Evolutionary conservation across 306 rosid genomes (phyloP), one percentile per base, ranked within the genome.

Genomic region (Vicia faba): DNA sequence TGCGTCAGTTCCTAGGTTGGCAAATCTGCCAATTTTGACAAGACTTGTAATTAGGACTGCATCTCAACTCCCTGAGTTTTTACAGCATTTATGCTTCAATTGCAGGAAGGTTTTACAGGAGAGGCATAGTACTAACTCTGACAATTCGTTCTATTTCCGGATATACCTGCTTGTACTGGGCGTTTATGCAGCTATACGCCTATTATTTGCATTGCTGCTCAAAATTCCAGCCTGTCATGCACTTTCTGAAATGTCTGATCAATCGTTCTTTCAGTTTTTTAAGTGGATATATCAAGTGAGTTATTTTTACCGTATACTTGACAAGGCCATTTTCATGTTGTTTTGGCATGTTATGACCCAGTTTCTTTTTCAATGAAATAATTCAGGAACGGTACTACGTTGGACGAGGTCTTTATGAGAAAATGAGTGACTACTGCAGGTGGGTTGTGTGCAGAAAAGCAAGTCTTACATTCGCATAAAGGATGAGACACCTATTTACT

Each of bases 261-360:
- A 89, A 57, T 72, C 96, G 26, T 89, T 93, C 74, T 93, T 93
- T 82, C 98, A 89, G 62, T 93, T 93, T 83, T 93, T 93, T 61
- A 93, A 93, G 84, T 93, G 98, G 98, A 93, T 89, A 76, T 93
- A 88, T 83, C 88, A 89, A 88, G 98, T 81, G 75, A 62, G 77
- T 50, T 50, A 18, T 60, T 48, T 71, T 48, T 41, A 8, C 64
- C 69, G 68, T 75, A 54, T 11, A 23, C 28, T 41, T 19, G 13
- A 39, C 54, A 54, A 14, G 46, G 23, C 56, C 18, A n/a, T 51
- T 53, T 65, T 63, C 41, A 16, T 33, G 43, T 64, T 40, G 48
- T 36, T 64, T 71, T 8, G 72, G 45, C 71, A 19, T 75, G n/a
- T 65, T 49, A 43, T 77, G 79, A 77, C 46, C 45, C 62, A 43